Conservation (phyloP, 2,329 filamentous ascomycete species). For the Claviceps pusilla region DNA sequence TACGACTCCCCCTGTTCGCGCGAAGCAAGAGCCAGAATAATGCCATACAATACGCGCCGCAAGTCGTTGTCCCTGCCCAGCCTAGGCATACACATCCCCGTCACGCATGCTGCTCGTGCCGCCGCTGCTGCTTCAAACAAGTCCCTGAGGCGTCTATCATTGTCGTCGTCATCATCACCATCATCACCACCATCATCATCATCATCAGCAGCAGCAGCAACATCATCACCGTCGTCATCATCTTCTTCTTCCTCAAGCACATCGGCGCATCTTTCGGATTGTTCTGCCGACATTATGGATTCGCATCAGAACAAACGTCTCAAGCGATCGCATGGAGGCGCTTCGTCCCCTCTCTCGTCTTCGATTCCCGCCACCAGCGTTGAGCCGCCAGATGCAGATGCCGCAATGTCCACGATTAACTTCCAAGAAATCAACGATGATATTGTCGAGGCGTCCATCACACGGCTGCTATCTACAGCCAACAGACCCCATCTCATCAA, state of each 20-base stretch:
- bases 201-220: background rate
- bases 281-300: conserved; percentile 16
- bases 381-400: conserved; percentile 13
- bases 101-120: conserved; percentile 45
- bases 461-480: conserved; percentile 74
- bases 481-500: conserved; percentile 92
- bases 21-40: conserved; percentile 21
- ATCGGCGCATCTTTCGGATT: conserved; percentile 12
- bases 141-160: conserved; percentile 16
- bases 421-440: conserved; percentile 81
- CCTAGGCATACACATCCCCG: conserved; percentile 76
- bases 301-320: conserved; percentile 46
- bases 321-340: conserved; percentile 58
- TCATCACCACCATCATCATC: background rate
- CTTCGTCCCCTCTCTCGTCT: conserved; percentile 29
- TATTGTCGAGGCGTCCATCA: conserved; percentile 80
- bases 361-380: conserved; percentile 17
- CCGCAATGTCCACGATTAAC: conserved; percentile 29
- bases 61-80: conserved; percentile 90
- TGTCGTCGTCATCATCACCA: conserved; percentile 15
- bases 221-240: background rate
- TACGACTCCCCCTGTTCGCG: background rate
- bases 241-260: conserved; percentile 13
- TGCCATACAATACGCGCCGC: conserved; percentile 93
- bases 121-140: conserved; percentile 28